Evolutionary conservation across 2,329 filamentous ascomycete genomes (phyloP).

Genomic region (Monosporascus sp.): DNA sequence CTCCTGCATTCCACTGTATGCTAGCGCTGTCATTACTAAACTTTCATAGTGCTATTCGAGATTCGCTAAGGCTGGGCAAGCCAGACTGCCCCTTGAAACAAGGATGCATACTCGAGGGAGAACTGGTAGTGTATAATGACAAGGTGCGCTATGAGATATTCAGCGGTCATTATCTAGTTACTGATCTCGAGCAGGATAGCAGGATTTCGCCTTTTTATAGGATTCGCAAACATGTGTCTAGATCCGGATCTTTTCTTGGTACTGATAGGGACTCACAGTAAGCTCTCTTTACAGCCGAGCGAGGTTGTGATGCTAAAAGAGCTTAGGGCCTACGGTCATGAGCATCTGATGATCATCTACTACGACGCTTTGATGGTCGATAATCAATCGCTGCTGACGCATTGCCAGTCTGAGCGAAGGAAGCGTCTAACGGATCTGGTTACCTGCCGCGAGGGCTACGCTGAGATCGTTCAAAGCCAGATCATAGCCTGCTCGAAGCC

Average conservation of each 20-base stretch:
- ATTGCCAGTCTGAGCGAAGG: constrained; percentile 54
- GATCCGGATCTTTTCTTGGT: constrained; percentile 66
- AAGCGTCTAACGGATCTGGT: constrained; percentile 53
- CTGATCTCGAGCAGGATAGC: constrained; percentile 37
- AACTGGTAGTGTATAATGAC: constrained; percentile 74
- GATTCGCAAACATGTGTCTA: constrained; percentile 72
- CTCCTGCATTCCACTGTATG: neutral
- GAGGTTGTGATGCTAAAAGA: constrained; percentile 11
- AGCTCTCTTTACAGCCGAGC: constrained; percentile 19
- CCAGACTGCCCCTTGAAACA: constrained; percentile 52
- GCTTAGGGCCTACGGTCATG: constrained; percentile 39
- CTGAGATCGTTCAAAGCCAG: constrained; percentile 62
- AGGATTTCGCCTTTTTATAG: constrained; percentile 73
- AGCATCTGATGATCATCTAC: constrained; percentile 59
- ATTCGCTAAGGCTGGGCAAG: constrained; percentile 58
- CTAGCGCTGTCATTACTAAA: neutral
- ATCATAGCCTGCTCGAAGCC: constrained; percentile 59
- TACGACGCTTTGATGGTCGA: constrained; percentile 54
- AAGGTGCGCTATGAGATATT: constrained; percentile 29
- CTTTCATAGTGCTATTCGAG: constrained; percentile 47
- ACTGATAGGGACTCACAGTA: constrained; percentile 64
- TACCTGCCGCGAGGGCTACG: constrained; percentile 49
- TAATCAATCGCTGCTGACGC: constrained; percentile 43
- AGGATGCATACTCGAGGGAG: constrained; percentile 76
- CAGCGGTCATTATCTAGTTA: neutral